Percentiles rank a stretch among this genome's conserved stretches.
Evolutionary conservation across 257 asterid species (phyloP).

Genomic region (Solanum microdontum): DNA sequence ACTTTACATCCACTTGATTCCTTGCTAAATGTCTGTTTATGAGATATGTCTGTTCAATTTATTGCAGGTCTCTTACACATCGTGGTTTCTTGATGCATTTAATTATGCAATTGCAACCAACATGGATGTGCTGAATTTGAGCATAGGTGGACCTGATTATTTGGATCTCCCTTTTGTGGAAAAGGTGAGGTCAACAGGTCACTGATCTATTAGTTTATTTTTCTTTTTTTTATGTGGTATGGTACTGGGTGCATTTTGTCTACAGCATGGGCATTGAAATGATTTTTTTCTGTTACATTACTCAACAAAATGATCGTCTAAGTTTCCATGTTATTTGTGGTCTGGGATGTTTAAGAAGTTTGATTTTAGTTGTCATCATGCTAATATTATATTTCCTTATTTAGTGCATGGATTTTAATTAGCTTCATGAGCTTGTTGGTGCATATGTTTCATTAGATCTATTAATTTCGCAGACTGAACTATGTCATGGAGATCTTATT

Average conservation of each 20-base stretch:
- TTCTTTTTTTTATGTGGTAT: neutral
- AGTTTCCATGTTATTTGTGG: neutral
- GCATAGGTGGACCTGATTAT: constrained; percentile 98
- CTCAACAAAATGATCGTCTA: neutral
- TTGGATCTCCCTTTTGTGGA: constrained; percentile 89
- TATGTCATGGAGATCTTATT: neutral
- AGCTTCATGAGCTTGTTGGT: neutral
- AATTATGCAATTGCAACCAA: constrained; percentile 91
- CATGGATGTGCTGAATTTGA: constrained; percentile 96
- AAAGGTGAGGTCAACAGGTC: constrained; percentile 34
- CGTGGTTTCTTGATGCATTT: constrained; percentile 99
- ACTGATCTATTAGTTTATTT: neutral
- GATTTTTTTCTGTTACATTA: neutral
- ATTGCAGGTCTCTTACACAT: constrained; percentile 96
- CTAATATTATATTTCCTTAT: neutral
- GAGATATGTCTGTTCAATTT: constrained; percentile 81
- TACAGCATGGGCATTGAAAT: neutral
- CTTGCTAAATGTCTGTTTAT: constrained; percentile 19
- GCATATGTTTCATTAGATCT: neutral
- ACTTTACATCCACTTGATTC: no score
- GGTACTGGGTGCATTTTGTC: neutral
- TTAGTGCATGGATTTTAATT: neutral
- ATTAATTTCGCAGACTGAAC: neutral
- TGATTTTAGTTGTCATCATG: neutral
- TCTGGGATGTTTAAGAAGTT: neutral